phyloP scores from a whole-genome alignment of 2,329 filamentous ascomycete genomes.

The Cladobotryum mycophilum region DNA sequence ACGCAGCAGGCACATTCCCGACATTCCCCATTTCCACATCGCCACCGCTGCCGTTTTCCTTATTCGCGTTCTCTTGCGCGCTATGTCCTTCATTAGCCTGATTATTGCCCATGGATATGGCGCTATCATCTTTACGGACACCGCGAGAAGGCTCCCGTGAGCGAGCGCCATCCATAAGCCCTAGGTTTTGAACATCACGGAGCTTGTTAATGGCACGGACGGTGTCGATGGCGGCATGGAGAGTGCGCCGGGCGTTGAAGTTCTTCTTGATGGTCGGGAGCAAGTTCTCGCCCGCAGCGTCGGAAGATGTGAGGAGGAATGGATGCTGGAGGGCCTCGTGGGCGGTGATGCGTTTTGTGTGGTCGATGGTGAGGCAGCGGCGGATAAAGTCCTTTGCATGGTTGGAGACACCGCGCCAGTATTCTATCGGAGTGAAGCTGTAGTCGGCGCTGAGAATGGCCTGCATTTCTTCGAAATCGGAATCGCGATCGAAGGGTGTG shows the following conservation, averaged over 20 bases:
- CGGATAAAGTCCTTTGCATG: constrained; percentile 88
- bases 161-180: constrained; percentile 54
- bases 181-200: constrained; percentile 52
- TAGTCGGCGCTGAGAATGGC: constrained; percentile 96
- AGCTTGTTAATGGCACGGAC: constrained; percentile 67
- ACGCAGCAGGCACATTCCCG: constrained; percentile 38
- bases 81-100: constrained; percentile 45
- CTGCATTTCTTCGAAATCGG: constrained; percentile 98
- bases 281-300: constrained; percentile 52
- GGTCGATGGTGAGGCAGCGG: constrained; percentile 85
- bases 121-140: constrained; percentile 39
- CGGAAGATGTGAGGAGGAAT: constrained; percentile 49
- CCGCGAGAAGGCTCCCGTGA: constrained; percentile 42
- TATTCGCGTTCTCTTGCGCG: constrained; percentile 32
- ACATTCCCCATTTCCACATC: constrained; percentile 45
- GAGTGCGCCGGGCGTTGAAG: constrained; percentile 62
- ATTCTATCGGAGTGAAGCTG: constrained; percentile 87
- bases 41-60: constrained; percentile 13
- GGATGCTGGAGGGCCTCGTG: constrained; percentile 67
- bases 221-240: constrained; percentile 66
- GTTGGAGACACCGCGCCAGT: constrained; percentile 90
- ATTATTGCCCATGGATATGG: constrained; percentile 31
- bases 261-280: constrained; percentile 67
- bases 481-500: constrained; percentile 95
- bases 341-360: constrained; percentile 79